phyloP scores from a whole-genome alignment of 1,139 yeast genomes.

The Yamadazyma diddensiae region DNA sequence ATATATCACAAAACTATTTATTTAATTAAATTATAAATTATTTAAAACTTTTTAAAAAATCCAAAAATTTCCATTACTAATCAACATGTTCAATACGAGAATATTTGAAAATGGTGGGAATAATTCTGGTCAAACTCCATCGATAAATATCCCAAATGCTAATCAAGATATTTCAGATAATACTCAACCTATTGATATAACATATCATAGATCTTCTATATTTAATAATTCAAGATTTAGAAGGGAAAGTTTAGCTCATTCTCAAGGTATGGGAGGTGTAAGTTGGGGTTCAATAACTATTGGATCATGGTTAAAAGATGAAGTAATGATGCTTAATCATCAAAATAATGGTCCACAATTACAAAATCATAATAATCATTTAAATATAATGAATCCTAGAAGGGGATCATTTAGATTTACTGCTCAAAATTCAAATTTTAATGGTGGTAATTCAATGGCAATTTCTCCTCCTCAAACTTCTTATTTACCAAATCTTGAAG shows the following conservation, averaged over 20 bases:
- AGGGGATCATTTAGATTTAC: constrained; percentile 39
- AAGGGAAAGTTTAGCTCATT: constrained; percentile 89
- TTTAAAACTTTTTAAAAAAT: too few relatives aligned
- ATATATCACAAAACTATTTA: too few relatives aligned
- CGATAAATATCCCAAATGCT: constrained; percentile 15
- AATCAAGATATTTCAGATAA: constrained; percentile 6
- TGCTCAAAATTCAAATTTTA: constrained; percentile 8
- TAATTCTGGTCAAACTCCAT: constrained; percentile 13
- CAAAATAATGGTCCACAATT: constrained; percentile 14
- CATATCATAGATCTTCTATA: constrained; percentile 43
- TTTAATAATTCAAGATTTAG: constrained; percentile 47
- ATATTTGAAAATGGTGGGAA: constrained; percentile 25
- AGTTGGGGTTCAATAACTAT: constrained; percentile 98
- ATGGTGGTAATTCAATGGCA: constrained; percentile 24
- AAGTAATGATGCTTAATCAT: constrained; percentile 57
- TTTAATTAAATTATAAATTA: too few relatives aligned
- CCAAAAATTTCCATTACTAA: constrained; percentile 1
- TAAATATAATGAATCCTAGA: constrained; percentile 40
- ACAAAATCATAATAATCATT: constrained; percentile 17
- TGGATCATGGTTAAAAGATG: constrained; percentile 95
- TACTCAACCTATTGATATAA: constrained; percentile 49
- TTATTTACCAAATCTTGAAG: constrained; percentile 87
- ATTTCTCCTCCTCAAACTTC: constrained; percentile 74
- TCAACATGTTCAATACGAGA: constrained; percentile 31
- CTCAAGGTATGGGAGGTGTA: constrained; percentile 97